Percentiles rank a stretch among this genome's conserved stretches.
Evolutionary conservation across 139 green algal genomes (phyloP).

Genomic region (Deuterostichococcus epilithicus): DNA sequence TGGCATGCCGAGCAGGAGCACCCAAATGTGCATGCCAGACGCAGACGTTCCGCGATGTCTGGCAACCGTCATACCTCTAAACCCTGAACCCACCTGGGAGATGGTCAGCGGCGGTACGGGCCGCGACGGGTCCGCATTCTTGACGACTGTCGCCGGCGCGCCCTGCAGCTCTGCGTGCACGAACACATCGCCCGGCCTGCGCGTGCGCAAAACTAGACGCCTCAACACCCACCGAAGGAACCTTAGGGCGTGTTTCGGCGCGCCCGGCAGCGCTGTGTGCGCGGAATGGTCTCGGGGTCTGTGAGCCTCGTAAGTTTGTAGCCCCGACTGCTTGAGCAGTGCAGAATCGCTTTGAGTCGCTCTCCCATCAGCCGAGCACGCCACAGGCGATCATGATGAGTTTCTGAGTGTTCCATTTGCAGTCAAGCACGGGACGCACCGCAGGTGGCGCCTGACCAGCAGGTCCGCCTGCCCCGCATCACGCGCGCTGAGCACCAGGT

Average conservation of each 20-base stretch:
- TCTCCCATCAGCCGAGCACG: constrained; percentile 18
- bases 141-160: constrained; percentile 84
- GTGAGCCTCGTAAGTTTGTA: no score
- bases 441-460: constrained; percentile 82
- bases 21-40: no score
- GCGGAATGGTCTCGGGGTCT: no score
- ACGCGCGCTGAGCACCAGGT: constrained; percentile 82
- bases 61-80: no score
- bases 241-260: neutral
- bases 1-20: no score
- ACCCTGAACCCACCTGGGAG: neutral
- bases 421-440: neutral
- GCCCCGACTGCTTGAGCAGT: neutral
- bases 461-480: constrained; percentile 97
- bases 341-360: neutral
- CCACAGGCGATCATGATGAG: no score
- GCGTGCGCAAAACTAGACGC: neutral
- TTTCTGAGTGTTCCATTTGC: no score
- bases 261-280: no score
- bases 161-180: constrained; percentile 95
- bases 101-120: constrained; percentile 22
- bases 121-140: constrained; percentile 57
- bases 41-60: no score
- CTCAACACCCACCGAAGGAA: neutral
- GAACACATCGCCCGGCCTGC: constrained; percentile 71